Conservation (phyloP, 2,329 filamentous ascomycete genomes). For the Aspergillus glaucus region DNA sequence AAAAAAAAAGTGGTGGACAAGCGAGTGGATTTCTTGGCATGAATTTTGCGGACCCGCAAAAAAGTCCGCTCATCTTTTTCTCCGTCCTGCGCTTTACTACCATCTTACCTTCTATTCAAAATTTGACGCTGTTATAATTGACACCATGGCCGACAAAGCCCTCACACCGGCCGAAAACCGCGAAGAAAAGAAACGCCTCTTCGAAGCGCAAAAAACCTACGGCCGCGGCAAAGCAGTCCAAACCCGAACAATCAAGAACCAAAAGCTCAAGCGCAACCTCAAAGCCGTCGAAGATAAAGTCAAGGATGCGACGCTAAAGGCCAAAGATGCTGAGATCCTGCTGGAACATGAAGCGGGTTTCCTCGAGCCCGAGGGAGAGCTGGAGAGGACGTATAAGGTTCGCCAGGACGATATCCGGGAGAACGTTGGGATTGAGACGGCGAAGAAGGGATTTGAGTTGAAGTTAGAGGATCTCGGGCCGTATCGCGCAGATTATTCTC, state of each 20-base stretch:
- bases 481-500: conserved; percentile 81
- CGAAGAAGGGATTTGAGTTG: conserved; percentile 88
- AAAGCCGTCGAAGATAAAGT: conserved; percentile 75
- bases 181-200: conserved; percentile 34
- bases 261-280: conserved; percentile 78
- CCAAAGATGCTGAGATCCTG: conserved; percentile 92
- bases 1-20: conserved; percentile 23
- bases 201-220: conserved; percentile 65
- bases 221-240: conserved; percentile 74
- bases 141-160: conserved; percentile 26
- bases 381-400: conserved; percentile 89
- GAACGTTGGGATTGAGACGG: conserved; percentile 72
- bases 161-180: conserved; percentile 28
- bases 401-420: conserved; percentile 77
- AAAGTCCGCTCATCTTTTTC: conserved; percentile 10
- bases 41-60: conserved; percentile 25
- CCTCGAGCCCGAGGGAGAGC: conserved; percentile 76
- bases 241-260: conserved; percentile 70
- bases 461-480: conserved; percentile 77
- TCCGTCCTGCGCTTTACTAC: conserved; percentile 6
- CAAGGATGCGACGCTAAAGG: conserved; percentile 70
- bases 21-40: conserved; percentile 33
- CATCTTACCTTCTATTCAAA: not conserved
- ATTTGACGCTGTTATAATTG: conserved; percentile 4
- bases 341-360: conserved; percentile 82